Conservation (phyloP, 345 rosid genomes). For the Populus simonii region DNA sequence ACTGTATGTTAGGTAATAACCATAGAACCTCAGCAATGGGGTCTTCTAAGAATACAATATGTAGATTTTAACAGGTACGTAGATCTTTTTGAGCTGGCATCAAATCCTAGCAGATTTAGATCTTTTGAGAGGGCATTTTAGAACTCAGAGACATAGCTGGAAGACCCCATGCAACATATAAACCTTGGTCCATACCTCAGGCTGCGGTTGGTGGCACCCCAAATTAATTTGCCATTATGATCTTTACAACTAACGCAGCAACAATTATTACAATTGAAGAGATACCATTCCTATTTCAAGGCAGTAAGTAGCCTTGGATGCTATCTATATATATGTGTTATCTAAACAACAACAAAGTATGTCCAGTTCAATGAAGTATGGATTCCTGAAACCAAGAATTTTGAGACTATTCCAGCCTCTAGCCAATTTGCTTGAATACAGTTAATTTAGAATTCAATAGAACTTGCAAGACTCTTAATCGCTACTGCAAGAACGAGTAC, state of each 20-base stretch:
- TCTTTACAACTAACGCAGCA: background rate
- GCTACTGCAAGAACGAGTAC: background rate
- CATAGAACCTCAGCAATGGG: background rate
- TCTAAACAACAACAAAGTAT: background rate
- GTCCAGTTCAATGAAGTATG: background rate
- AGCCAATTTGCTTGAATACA: background rate
- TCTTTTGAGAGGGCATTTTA: background rate
- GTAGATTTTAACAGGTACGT: background rate
- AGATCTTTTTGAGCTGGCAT: background rate
- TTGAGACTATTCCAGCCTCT: background rate
- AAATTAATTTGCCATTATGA: background rate
- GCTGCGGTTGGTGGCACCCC: slow-evolving; percentile 1
- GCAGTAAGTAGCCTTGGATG: background rate
- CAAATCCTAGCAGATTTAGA: background rate
- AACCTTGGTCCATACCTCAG: background rate
- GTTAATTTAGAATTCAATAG: background rate
- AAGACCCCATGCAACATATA: background rate
- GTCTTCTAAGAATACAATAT: background rate
- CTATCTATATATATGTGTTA: too few relatives aligned
- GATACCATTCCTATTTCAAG: background rate
- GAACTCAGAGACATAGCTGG: background rate
- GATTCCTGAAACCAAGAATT: background rate
- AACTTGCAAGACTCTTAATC: background rate
- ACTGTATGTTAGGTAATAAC: background rate
- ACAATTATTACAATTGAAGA: background rate